Conservation (phyloP, 345 rosid species). For the Lepidium aucheri region DNA sequence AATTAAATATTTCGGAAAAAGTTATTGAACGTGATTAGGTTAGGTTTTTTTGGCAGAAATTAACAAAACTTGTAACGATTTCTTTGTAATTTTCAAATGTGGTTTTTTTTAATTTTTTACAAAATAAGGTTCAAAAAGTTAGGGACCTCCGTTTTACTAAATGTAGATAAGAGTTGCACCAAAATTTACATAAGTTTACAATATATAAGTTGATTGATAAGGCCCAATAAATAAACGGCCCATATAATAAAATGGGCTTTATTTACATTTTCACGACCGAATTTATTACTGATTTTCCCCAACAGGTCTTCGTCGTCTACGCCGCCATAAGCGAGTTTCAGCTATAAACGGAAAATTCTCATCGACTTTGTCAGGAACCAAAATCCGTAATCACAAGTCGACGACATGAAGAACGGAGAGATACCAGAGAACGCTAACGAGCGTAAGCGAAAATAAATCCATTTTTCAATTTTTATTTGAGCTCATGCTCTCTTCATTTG, state of each 20-base stretch:
- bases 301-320: background rate
- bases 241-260: background rate
- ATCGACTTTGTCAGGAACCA: background rate
- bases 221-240: background rate
- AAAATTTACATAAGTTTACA: no score
- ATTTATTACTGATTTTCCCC: background rate
- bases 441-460: background rate
- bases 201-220: background rate
- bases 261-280: background rate
- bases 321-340: background rate
- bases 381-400: background rate
- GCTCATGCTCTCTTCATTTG: background rate
- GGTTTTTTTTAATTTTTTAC: no score
- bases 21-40: no score
- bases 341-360: background rate
- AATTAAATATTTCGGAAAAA: no score
- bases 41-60: no score
- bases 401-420: constrained; percentile 23
- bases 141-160: no score
- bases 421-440: constrained; percentile 30
- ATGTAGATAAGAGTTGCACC: no score
- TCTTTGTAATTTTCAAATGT: no score
- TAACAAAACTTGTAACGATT: no score
- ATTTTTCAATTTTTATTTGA: background rate
- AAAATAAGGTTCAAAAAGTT: no score